Conservation (phyloP, 495 filamentous ascomycete species). For the Neurospora sublineolata region DNA sequence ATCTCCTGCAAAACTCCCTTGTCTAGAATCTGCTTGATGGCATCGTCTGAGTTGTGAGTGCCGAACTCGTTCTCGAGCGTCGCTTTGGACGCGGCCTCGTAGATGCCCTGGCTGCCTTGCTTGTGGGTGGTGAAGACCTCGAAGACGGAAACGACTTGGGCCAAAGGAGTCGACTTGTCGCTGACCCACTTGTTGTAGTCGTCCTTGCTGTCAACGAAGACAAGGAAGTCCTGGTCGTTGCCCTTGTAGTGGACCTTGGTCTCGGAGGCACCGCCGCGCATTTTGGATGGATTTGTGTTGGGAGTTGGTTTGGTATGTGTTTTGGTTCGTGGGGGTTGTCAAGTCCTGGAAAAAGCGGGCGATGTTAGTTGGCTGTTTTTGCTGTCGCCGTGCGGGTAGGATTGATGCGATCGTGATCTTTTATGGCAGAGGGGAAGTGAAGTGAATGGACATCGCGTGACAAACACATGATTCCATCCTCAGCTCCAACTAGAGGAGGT, state of each 20-base stretch:
- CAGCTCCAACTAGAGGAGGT: not conserved
- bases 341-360: not conserved
- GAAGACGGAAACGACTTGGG: conserved; percentile 77
- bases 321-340: not conserved
- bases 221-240: conserved; percentile 74
- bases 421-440: not conserved
- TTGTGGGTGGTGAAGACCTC: conserved; percentile 89
- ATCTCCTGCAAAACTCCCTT: conserved; percentile 56
- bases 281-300: conserved; percentile 30
- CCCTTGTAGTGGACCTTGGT: conserved; percentile 89
- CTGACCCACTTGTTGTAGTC: conserved; percentile 69
- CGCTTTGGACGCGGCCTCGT: conserved; percentile 62
- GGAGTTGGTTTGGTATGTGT: conserved; percentile 12
- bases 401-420: not conserved
- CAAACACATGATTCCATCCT: not conserved
- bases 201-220: conserved; percentile 70
- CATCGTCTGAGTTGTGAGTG: conserved; percentile 62
- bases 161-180: conserved; percentile 67
- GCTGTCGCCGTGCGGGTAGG: not conserved
- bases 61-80: conserved; percentile 81
- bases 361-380: not conserved
- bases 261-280: conserved; percentile 67
- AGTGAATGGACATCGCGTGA: not conserved
- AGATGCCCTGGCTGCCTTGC: conserved; percentile 72
- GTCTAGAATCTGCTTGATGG: conserved; percentile 68